Percentiles rank a stretch among this genome's conserved stretches.
Evolutionary conservation across 305 asterid genomes (phyloP).

Genomic region (Fraxinus xanthoxyloides): DNA sequence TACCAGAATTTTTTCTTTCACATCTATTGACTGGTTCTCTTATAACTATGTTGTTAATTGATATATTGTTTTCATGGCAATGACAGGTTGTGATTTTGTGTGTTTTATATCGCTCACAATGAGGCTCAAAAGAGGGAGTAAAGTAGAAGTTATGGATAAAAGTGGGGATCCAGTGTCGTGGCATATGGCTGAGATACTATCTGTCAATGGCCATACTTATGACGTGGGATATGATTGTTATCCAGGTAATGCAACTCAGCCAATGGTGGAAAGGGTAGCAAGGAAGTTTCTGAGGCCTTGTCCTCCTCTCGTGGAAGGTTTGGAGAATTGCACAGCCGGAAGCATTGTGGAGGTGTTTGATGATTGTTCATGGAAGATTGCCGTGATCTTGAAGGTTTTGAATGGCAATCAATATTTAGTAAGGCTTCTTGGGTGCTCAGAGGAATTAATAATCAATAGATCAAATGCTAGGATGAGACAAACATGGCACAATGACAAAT

Average conservation of each 20-base stretch:
- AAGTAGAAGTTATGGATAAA: constrained; percentile 69
- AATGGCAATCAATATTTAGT: constrained; percentile 39
- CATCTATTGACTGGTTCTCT: constrained; percentile 5
- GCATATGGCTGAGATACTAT: constrained; percentile 53
- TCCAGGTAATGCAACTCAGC: constrained; percentile 27
- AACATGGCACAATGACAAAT: constrained; percentile 46
- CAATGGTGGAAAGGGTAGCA: constrained; percentile 45
- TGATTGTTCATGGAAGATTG: constrained; percentile 49
- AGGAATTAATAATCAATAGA: constrained; percentile 35
- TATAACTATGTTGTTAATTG: not conserved
- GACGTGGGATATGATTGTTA: constrained; percentile 40
- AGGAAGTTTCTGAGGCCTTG: constrained; percentile 57
- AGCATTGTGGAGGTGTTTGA: constrained; percentile 59
- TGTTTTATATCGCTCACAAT: constrained; percentile 27
- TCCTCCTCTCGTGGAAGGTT: constrained; percentile 43
- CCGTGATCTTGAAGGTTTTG: constrained; percentile 37
- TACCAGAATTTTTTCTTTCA: not conserved
- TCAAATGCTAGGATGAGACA: constrained; percentile 51
- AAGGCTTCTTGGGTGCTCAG: constrained; percentile 48
- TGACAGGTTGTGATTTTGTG: constrained; percentile 40
- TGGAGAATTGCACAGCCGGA: constrained; percentile 40
- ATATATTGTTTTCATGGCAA: constrained; percentile 8
- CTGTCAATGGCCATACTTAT: constrained; percentile 51
- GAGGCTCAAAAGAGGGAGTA: constrained; percentile 63
- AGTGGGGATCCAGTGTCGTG: constrained; percentile 47